Evolutionary conservation across 108 stramenopile genomes (phyloP), one percentile per base, ranked within the genome.

Genomic region (Cyclotella atomus): DNA sequence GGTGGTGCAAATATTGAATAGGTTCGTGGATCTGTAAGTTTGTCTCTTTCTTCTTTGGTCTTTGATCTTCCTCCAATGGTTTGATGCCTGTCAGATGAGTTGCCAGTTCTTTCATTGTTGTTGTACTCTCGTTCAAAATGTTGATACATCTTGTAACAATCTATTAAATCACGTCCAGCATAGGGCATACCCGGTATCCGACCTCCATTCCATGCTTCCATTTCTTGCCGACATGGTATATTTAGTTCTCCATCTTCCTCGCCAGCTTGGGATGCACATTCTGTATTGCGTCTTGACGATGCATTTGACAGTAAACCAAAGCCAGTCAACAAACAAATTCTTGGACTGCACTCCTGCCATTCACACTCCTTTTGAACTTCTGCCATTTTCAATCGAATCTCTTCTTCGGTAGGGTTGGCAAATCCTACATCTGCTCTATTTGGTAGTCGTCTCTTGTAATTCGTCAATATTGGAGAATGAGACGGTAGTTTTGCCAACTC

Each of bases 391-490:
- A 25, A 21, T 14, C 38, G 30, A 17, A 95, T 81, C 68, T 95
- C 91, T 43, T 88, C 87, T 21, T 65, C 52, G 1, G 85, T 63
- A 0, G 94, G 85, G 41, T 84, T 81, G 20, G 88, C 81, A 77
- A 95, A 95, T 27, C 94, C 94, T 14, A 95, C 94, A 81, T 95
- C 94, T 7, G 84, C 65, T 41, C 94, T 67, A 70, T 76, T 86
- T 10, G 94, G 94, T 43, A 95, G 68, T 33, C 94, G 79, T 53
- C 79, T 76, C 30, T 89, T 89, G 2, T 46, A 50, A 52, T 92
- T 83, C 43, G 85, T 84, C 5, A 95, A 50, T 4, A 87, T 30
- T 25, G 94, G 94, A 45, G 89, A 77, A 57, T 79, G 67, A 20
- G 61, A 28, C 0, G 89, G 89, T 38, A 91, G 68, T 14, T 68